phyloP scores from a whole-genome alignment of 495 filamentous ascomycete genomes.

The Penicillium simplicissimum region DNA sequence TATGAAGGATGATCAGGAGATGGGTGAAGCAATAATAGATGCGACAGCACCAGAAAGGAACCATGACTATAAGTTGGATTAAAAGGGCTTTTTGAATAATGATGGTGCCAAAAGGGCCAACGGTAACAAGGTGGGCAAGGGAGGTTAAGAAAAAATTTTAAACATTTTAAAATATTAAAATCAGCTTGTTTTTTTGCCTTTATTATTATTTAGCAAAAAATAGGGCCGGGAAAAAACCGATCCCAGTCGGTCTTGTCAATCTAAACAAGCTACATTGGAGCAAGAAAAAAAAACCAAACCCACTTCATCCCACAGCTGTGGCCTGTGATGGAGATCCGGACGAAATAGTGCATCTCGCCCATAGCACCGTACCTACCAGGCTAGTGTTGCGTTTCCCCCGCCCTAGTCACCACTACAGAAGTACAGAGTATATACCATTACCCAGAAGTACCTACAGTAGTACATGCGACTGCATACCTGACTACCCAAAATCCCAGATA shows the following conservation, averaged over 20 bases:
- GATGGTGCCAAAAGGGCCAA: constrained; percentile 5
- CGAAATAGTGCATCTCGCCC: background rate
- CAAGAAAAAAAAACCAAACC: constrained; percentile 13
- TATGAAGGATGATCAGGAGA: background rate
- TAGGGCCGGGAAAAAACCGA: constrained; percentile 3
- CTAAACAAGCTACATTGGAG: constrained; percentile 5
- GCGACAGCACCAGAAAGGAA: background rate
- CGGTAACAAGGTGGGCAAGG: constrained; percentile 7
- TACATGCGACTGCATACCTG: no score
- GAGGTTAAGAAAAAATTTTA: constrained; percentile 1
- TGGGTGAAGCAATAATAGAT: background rate
- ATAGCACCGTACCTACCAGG: background rate
- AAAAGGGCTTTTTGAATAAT: constrained; percentile 5
- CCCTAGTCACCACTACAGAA: background rate
- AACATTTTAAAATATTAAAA: background rate
- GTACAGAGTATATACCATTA: background rate
- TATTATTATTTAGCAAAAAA: constrained; percentile 4
- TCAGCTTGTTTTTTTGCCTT: background rate
- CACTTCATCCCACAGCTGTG: constrained; percentile 22
- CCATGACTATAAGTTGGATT: constrained; percentile 2
- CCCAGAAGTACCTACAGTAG: no score
- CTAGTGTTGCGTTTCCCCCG: background rate
- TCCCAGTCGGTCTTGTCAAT: constrained; percentile 4
- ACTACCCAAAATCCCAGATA: no score
- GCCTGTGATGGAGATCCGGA: background rate